phyloP scores from a whole-genome alignment of 164 flowering plant genomes.

The Stephania cephalantha region DNA sequence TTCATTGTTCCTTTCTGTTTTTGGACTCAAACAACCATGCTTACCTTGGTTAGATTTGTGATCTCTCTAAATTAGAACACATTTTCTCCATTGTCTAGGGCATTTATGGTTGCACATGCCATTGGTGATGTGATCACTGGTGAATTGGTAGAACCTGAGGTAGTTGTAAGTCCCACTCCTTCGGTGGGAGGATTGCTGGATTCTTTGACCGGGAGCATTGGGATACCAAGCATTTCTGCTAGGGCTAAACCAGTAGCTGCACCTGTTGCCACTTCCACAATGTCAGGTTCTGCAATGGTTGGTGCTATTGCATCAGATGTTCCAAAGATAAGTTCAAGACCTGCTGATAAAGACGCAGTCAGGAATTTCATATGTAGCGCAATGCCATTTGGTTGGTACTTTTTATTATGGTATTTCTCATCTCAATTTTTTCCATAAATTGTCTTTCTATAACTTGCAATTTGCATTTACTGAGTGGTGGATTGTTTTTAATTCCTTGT shows the following conservation, averaged over 20 bases:
- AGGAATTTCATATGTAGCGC: slow-evolving; percentile 71
- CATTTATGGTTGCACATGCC: slow-evolving; percentile 79
- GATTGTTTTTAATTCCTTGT: slow-evolving; percentile 8
- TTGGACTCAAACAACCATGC: too few species aligned
- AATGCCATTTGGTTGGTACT: slow-evolving; percentile 98
- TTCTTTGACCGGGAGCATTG: slow-evolving; percentile 93
- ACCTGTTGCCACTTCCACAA: slow-evolving; percentile 59
- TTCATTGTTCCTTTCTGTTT: too few species aligned
- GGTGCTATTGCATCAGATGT: slow-evolving; percentile 64
- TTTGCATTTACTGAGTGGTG: neutral
- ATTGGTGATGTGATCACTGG: slow-evolving; percentile 77
- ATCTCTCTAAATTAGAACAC: too few species aligned
- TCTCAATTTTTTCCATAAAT: slow-evolving; percentile 18
- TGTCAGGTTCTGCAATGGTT: slow-evolving; percentile 37
- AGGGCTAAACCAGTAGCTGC: slow-evolving; percentile 86
- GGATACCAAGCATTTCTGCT: slow-evolving; percentile 77
- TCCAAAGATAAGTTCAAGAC: slow-evolving; percentile 62
- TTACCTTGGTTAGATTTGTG: too few species aligned
- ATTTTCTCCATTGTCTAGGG: slow-evolving; percentile 29
- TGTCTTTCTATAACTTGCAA: neutral
- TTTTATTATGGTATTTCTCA: slow-evolving; percentile 45
- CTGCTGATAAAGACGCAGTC: slow-evolving; percentile 76
- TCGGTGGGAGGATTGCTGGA: slow-evolving; percentile 93
- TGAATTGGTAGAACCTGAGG: slow-evolving; percentile 78
- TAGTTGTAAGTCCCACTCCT: slow-evolving; percentile 59